Conservation (phyloP, 768 basidiomycete species). For the Collybia nuda region DNA sequence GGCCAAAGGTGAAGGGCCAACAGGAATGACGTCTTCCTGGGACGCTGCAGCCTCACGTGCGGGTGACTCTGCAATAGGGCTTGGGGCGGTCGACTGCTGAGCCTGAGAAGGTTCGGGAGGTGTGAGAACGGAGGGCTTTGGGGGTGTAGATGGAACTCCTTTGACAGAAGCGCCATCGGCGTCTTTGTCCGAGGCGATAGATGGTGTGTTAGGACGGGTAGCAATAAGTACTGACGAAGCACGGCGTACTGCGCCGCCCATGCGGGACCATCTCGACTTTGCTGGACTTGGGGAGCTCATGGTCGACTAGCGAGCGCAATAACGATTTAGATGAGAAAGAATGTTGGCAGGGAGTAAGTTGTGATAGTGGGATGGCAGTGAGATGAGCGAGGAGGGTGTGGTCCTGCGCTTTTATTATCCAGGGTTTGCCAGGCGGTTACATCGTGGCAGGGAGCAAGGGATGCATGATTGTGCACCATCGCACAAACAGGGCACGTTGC, state of each 20-base stretch:
- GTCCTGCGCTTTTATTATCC: constrained; percentile 31
- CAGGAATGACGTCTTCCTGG: constrained; percentile 24
- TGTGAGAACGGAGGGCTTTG: constrained; percentile 10
- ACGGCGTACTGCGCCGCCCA: constrained; percentile 60
- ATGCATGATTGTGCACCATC: not conserved
- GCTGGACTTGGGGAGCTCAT: constrained; percentile 28
- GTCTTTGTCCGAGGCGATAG: constrained; percentile 23
- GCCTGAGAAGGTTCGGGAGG: constrained; percentile 16
- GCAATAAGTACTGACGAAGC: constrained; percentile 56
- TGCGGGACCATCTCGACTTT: constrained; percentile 56
- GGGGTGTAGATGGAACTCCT: constrained; percentile 15
- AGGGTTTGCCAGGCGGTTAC: constrained; percentile 41
- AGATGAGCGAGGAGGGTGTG: constrained; percentile 14
- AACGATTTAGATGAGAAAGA: constrained; percentile 11
- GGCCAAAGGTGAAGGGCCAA: constrained; percentile 43
- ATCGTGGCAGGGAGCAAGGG: constrained; percentile 34
- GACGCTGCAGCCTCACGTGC: constrained; percentile 51
- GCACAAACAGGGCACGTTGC: not conserved
- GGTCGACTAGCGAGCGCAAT: constrained; percentile 14
- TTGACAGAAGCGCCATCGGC: constrained; percentile 24
- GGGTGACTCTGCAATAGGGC: constrained; percentile 73
- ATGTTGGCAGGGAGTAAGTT: constrained; percentile 7
- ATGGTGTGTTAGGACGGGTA: constrained; percentile 30
- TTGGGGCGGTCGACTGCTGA: constrained; percentile 35
- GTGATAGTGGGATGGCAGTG: constrained; percentile 7